Conservation (phyloP, 805 yeast genomes). For the Nakazawaea wickerhamii region DNA sequence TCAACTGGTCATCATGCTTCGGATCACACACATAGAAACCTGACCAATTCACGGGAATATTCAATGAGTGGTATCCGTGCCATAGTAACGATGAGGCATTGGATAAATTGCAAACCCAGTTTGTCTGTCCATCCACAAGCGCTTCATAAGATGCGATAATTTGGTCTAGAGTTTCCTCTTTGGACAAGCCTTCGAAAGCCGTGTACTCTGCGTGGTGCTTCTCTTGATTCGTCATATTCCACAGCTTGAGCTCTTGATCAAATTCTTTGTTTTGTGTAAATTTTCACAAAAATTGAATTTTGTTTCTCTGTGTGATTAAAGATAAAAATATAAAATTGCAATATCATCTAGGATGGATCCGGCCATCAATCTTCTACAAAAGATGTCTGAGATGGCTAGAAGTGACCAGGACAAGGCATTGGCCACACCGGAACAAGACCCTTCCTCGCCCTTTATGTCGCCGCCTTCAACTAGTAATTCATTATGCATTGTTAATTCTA, state of each 20-base stretch:
- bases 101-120: constrained; percentile 88
- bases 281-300: background rate
- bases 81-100: constrained; percentile 84
- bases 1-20: constrained; percentile 36
- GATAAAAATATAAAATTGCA: too few species aligned
- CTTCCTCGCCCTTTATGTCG: constrained; percentile 50
- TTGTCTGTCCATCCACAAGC: constrained; percentile 52
- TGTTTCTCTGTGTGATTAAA: background rate
- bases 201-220: constrained; percentile 73
- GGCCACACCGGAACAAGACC: constrained; percentile 45
- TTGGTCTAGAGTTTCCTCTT: constrained; percentile 51
- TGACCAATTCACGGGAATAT: constrained; percentile 74
- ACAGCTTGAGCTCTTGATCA: background rate
- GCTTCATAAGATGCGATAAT: constrained; percentile 61
- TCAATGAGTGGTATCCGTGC: constrained; percentile 73
- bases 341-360: constrained; percentile 13
- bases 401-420: constrained; percentile 29
- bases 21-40: constrained; percentile 72
- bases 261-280: background rate
- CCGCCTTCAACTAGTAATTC: constrained; percentile 51
- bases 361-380: constrained; percentile 6
- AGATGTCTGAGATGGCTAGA: constrained; percentile 20
- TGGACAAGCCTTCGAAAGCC: constrained; percentile 37
- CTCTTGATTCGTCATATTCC: constrained; percentile 13
- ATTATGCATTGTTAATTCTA: constrained; percentile 37